Conservation (phyloP, 116 monocot species). For the Iris pallida region DNA sequence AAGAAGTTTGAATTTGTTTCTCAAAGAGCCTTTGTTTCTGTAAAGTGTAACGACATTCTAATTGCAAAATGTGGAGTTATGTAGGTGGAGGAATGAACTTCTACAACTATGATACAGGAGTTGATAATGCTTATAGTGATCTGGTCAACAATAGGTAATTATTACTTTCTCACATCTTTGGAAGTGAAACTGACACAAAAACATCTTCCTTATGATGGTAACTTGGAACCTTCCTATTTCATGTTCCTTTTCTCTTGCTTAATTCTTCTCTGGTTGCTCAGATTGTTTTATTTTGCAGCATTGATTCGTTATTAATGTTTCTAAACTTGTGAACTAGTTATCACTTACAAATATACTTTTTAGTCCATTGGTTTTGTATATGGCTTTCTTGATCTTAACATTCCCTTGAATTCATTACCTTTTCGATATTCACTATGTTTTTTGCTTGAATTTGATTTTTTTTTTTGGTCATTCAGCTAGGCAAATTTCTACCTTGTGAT, state of each 20-base stretch:
- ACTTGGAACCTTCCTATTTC: not conserved
- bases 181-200: not conserved
- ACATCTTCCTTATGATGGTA: not conserved
- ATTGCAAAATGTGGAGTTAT: slow-evolving; percentile 2
- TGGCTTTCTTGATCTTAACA: slow-evolving; percentile 11
- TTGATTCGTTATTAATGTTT: slow-evolving; percentile 9
- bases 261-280: no score
- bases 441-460: no score
- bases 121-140: slow-evolving; percentile 32
- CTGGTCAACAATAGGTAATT: slow-evolving; percentile 44
- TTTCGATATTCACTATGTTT: not conserved
- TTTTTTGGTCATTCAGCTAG: no score
- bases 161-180: not conserved
- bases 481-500: no score
- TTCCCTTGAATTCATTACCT: not conserved
- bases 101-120: slow-evolving; percentile 30
- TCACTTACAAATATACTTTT: not conserved
- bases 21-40: not conserved
- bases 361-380: slow-evolving; percentile 9
- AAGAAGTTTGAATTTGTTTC: slow-evolving; percentile 8
- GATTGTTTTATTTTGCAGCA: not conserved
- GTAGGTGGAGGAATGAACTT: slow-evolving; percentile 30
- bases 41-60: not conserved
- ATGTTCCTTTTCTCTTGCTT: no score
- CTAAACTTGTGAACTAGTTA: slow-evolving; percentile 11